These are phyloP conservation scores for Ampelocalamus luodianensis DNA, from an alignment of 176 grass and related monocot species.

Conservation along the genomic window DNA sequence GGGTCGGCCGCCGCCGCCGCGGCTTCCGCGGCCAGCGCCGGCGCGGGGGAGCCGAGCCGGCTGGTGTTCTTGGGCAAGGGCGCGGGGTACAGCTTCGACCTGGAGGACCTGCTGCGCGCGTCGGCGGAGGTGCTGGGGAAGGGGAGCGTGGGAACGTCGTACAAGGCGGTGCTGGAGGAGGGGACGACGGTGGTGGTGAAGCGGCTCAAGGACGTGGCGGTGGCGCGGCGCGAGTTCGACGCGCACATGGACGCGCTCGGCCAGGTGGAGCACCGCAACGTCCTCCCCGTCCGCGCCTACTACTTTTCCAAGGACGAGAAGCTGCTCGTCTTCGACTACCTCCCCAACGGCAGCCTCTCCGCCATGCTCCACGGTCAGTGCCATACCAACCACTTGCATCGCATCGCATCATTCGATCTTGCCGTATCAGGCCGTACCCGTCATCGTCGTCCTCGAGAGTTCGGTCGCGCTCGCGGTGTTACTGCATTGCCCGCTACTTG, in stretches of 20 bases:
- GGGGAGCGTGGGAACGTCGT: constrained; percentile 83
- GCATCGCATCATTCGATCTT: background rate
- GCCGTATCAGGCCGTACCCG: background rate
- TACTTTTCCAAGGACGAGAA: constrained; percentile 99
- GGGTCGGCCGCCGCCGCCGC: constrained; percentile 28
- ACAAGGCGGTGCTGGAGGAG: constrained; percentile 97
- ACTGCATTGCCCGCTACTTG: constrained; percentile 18
- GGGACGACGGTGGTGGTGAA: constrained; percentile 95
- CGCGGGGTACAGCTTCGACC: constrained; percentile 84
- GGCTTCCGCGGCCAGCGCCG: constrained; percentile 10
- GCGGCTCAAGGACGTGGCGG: constrained; percentile 93
- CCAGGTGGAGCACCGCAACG: constrained; percentile 67
- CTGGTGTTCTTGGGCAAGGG: constrained; percentile 87
- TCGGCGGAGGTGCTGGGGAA: constrained; percentile 99
- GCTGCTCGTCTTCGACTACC: constrained; percentile 89
- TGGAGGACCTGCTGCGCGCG: constrained; percentile 95
- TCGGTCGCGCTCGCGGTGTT: background rate
- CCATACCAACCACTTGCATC: background rate
- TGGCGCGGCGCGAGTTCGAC: constrained; percentile 73
- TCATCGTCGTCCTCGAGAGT: background rate
- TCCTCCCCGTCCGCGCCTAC: constrained; percentile 79
- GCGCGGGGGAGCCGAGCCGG: constrained; percentile 60
- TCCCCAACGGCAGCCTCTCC: constrained; percentile 94
- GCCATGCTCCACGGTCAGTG: constrained; percentile 87
- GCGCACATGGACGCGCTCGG: constrained; percentile 71